Evolutionary conservation across 768 basidiomycete species (phyloP).

Genomic region (Termitomyces sp.): DNA sequence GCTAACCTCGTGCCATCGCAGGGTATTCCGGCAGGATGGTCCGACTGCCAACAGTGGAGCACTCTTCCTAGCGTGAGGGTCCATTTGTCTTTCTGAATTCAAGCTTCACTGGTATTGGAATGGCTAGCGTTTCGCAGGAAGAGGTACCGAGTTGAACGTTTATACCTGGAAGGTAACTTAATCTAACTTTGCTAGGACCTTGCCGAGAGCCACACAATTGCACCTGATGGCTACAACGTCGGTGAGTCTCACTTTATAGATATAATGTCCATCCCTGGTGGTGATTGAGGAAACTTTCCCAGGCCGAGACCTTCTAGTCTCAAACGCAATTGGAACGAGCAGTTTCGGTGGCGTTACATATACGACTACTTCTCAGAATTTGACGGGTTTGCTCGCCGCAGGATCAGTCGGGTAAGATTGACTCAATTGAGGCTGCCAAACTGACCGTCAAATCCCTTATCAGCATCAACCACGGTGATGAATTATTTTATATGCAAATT

Average conservation of each 20-base stretch:
- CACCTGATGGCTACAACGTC: slow-evolving; percentile 27
- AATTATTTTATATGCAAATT: background rate
- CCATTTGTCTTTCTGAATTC: background rate
- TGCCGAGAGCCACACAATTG: slow-evolving; percentile 24
- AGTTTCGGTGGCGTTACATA: slow-evolving; percentile 42
- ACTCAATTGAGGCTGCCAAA: background rate
- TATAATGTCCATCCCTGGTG: background rate
- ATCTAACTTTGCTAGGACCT: slow-evolving; percentile 19
- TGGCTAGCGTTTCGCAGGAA: slow-evolving; percentile 28
- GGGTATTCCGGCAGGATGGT: slow-evolving; percentile 58
- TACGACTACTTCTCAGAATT: slow-evolving; percentile 34
- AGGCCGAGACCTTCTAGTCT: slow-evolving; percentile 25
- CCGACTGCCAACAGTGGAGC: slow-evolving; percentile 38
- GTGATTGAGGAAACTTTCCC: background rate
- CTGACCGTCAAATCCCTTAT: background rate
- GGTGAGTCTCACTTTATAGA: slow-evolving; percentile 14
- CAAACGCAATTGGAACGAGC: slow-evolving; percentile 25
- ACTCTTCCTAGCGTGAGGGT: slow-evolving; percentile 43
- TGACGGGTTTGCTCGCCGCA: slow-evolving; percentile 49
- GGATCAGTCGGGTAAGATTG: slow-evolving; percentile 39
- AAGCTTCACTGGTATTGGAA: background rate
- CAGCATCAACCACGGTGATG: slow-evolving; percentile 30
- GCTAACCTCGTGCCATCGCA: slow-evolving; percentile 12
- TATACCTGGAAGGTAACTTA: background rate
- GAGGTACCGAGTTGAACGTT: slow-evolving; percentile 17